Percentiles rank a stretch among this genome's conserved stretches.
phyloP scores from a whole-genome alignment of 768 basidiomycete species.

The Tremella fuciformis region DNA sequence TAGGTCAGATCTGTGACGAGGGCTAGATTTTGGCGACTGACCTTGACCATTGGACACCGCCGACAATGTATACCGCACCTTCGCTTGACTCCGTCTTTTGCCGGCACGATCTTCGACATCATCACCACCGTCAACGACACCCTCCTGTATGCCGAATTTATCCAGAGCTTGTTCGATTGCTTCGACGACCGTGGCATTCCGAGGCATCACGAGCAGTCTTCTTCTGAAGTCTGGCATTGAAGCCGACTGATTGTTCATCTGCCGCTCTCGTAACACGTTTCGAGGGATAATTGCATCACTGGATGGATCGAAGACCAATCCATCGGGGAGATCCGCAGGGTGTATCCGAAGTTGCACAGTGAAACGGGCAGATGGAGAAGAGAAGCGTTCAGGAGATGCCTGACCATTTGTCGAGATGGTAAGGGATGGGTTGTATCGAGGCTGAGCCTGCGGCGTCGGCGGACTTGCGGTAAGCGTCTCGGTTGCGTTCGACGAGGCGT shows the following conservation, averaged over 20 bases:
- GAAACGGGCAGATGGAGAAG: conserved; percentile 77
- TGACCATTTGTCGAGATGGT: conserved; percentile 27
- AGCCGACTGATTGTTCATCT: conserved; percentile 40
- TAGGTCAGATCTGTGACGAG: neutral
- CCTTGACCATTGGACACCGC: conserved; percentile 65
- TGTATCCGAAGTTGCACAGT: conserved; percentile 82
- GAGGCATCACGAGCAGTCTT: conserved; percentile 78
- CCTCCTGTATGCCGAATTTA: conserved; percentile 88
- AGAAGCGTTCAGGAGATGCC: conserved; percentile 42
- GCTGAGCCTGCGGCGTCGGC: conserved; percentile 24
- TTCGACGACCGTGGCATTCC: conserved; percentile 93
- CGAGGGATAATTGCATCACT: conserved; percentile 93
- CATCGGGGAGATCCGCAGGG: conserved; percentile 86
- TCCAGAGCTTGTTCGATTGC: conserved; percentile 90
- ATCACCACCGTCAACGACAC: conserved; percentile 98
- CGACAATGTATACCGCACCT: conserved; percentile 79
- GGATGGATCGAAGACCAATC: conserved; percentile 87
- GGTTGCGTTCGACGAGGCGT: neutral
- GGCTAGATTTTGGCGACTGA: conserved; percentile 50
- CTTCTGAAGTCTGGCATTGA: conserved; percentile 17
- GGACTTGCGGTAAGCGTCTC: conserved; percentile 13
- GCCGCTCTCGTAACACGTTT: conserved; percentile 63
- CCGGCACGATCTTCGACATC: conserved; percentile 90
- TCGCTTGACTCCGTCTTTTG: conserved; percentile 70
- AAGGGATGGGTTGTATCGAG: conserved; percentile 36